Evolutionary conservation across 2,329 filamentous ascomycete genomes (phyloP).

Genomic region (Sporothrix brunneoviolacea): DNA sequence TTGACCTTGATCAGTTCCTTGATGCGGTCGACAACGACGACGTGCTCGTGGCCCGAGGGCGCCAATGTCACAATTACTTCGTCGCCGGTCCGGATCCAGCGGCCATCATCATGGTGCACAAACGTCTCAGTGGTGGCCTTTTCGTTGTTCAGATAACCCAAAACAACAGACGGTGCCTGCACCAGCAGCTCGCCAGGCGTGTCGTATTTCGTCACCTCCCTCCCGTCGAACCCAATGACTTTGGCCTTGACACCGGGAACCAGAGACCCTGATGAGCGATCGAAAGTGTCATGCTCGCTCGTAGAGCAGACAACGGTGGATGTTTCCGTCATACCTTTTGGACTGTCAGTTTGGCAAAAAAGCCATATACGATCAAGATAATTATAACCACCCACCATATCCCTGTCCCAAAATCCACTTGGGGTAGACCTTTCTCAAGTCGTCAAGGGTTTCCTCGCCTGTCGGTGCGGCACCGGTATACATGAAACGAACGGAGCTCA

Average conservation of each 20-base stretch:
- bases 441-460: constrained; percentile 63
- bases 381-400: constrained; percentile 47
- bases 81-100: constrained; percentile 81
- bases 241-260: constrained; percentile 59
- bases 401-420: constrained; percentile 59
- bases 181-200: constrained; percentile 75
- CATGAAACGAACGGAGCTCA: constrained; percentile 58
- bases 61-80: constrained; percentile 65
- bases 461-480: constrained; percentile 76
- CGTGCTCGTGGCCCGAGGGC: constrained; percentile 65
- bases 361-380: too few species aligned
- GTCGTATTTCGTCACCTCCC: constrained; percentile 58
- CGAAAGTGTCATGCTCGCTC: constrained; percentile 55
- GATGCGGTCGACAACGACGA: constrained; percentile 74
- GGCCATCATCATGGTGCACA: constrained; percentile 54
- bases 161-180: constrained; percentile 66
- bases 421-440: constrained; percentile 55
- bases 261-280: constrained; percentile 66
- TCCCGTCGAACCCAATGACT: constrained; percentile 60
- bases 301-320: constrained; percentile 61
- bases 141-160: constrained; percentile 84
- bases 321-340: constrained; percentile 67
- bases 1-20: constrained; percentile 49
- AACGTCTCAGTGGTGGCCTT: constrained; percentile 79
- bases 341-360: not conserved